Evolutionary conservation across 164 flowering plant species (phyloP), one percentile per base, ranked within the genome.

Genomic region (Magnolia changhungtana): DNA sequence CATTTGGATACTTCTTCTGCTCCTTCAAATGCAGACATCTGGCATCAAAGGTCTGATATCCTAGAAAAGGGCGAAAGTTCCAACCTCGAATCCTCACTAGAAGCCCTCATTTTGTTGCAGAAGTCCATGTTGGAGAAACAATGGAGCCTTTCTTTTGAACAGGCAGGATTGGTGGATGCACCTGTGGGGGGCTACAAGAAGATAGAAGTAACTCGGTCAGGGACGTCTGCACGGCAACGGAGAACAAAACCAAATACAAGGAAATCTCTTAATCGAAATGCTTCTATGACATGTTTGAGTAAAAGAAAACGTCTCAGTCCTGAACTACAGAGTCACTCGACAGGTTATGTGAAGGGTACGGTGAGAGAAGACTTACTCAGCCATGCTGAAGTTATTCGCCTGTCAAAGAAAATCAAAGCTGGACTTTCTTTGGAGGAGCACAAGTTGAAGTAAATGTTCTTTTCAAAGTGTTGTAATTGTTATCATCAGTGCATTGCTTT

Each of bases 71-170:
- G 85, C 13, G 90, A 83, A 8, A 75, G 63, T 1, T 61, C 68
- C 20, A 87, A 87, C 63, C 68, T 78, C 24, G 90, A 87, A 58
- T 79, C 78, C 74, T 85, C 90, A 0, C 83, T 92, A 69, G 98
- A 95, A 65, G 96, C 91, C 31, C 88, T 95, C 65, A 90, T 95
- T 50, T 78, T 95, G 83, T 77, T 93, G 70, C 98, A 93, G 81
- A 95, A 93, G 76, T 92, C 96, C 55, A 88, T 93, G 92, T 88
- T 95, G 67, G 99, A 95, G 74, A 92, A 92, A 79, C 98, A 91
- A 77, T 91, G 93, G 96, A 89, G 77, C 82, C 95, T 95, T 77
- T 84, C 95, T 50, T 85, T 88, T 73, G 90, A 87, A 63, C 69
- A 78, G 69, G 76, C 82, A 10, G 78, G 72, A 19, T 66, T 49